Evolutionary conservation across 202 grass and related monocot species (phyloP).

Genomic region (Setaria viridis): DNA sequence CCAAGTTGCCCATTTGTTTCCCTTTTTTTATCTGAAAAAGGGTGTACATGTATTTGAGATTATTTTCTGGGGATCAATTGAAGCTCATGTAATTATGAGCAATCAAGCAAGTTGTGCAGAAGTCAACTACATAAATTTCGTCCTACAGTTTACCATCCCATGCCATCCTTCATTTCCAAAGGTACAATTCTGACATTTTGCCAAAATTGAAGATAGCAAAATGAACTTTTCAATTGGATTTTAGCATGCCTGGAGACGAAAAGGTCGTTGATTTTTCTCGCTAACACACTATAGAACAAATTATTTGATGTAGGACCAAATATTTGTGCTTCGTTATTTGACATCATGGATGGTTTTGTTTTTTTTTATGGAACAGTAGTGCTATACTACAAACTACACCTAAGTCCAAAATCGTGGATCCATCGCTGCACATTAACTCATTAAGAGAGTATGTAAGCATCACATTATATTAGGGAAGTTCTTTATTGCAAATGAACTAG

Average conservation of each 20-base stretch:
- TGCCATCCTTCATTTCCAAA: neutral
- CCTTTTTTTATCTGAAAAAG: neutral
- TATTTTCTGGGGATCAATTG: neutral
- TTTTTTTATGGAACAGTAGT: neutral
- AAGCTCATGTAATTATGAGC: neutral
- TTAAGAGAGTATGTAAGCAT: neutral
- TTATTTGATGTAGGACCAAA: too few species aligned
- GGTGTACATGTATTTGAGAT: neutral
- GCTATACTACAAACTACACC: neutral
- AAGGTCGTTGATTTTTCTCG: too few species aligned
- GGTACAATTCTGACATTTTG: neutral
- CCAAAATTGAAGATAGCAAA: neutral
- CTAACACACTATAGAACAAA: too few species aligned
- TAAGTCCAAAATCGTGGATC: neutral
- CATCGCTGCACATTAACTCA: too few species aligned
- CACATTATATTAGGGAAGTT: neutral
- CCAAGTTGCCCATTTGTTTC: neutral
- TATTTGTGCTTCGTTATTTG: too few species aligned
- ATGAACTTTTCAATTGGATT: neutral
- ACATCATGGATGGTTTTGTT: too few species aligned
- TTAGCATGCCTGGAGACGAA: too few species aligned
- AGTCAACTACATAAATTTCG: neutral
- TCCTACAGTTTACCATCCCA: neutral
- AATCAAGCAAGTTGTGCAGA: neutral
- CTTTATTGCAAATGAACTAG: too few species aligned